These are phyloP conservation scores for Arthroderma sp. DNA, from an alignment of 2,329 filamentous ascomycete genomes.

Conservation along the genomic window DNA sequence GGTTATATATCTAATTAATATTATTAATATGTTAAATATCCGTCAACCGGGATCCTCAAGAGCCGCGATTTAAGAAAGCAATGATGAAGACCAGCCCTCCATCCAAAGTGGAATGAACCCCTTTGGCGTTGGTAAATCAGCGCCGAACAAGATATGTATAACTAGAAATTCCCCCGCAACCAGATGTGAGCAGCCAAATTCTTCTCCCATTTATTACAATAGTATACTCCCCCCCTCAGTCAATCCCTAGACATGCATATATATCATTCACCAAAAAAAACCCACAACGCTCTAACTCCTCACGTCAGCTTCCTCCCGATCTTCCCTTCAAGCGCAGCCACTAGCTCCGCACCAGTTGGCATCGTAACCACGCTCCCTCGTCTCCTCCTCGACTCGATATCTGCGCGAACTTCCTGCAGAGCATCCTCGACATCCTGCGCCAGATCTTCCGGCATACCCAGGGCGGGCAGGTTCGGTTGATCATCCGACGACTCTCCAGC, in stretches of 20 bases:
- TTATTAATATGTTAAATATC: too few relatives aligned
- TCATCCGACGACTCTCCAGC: slow-evolving; percentile 41
- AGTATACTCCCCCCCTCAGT: not conserved
- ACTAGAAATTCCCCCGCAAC: not conserved
- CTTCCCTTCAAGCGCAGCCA: slow-evolving; percentile 38
- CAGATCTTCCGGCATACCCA: slow-evolving; percentile 69
- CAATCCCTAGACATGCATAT: not conserved
- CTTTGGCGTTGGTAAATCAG: too few relatives aligned
- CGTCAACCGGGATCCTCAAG: too few relatives aligned
- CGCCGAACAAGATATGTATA: not conserved
- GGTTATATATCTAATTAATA: too few relatives aligned
- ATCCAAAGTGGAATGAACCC: too few relatives aligned
- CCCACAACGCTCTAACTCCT: too few relatives aligned
- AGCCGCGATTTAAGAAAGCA: too few relatives aligned
- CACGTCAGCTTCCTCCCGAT: slow-evolving; percentile 31
- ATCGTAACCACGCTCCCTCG: slow-evolving; percentile 33
- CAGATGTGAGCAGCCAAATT: too few relatives aligned
- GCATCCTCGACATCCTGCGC: slow-evolving; percentile 65
- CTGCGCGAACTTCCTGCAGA: slow-evolving; percentile 57
- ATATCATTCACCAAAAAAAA: not conserved
- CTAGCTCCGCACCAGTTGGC: slow-evolving; percentile 38
- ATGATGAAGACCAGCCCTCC: too few relatives aligned
- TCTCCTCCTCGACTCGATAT: slow-evolving; percentile 51
- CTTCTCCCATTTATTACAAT: not conserved
- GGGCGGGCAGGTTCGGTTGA: slow-evolving; percentile 48